Base-by-base conservation (phyloP, 2,329 filamentous ascomycete species). In the Fusarium avenaceum region DNA sequence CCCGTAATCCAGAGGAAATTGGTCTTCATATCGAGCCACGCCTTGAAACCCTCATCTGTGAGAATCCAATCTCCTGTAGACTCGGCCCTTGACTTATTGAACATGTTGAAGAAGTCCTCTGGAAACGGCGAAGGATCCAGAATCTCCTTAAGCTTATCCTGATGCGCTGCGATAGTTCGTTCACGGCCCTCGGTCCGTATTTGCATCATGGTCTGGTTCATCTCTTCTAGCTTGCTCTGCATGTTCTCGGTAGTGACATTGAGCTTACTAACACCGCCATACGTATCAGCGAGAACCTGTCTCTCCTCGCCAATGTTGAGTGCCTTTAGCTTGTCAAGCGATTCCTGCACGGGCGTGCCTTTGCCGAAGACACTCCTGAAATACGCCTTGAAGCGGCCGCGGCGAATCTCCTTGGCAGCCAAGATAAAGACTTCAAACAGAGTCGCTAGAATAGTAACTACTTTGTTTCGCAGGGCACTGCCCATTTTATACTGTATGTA, bases 21-120 rank as follows among this genome's bases (percentile, higher is more conserved):
- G 3, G 74, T 78, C 5, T 81, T 75, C 9, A 74, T 75, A 4
- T 72, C 59, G 0, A 82, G 33, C 82, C 83, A 85, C 0, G 74
- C 66, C 10, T 76, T 73, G 20, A 84, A 74, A 0, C 77, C 71
- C 1, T 76, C 72, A 57, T 85, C 82, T 2, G 75, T 55, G 4
- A 80, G 72, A 10, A 85, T 73, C 83, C 83, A 85, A 39, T 84
- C 79, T 24, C 83, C 83, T 0, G 83, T 85, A 0, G 78, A 79
- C 2, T 75, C 72, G 0, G 83, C 77, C 6, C 79, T 75, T 2
- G 76, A 77, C 55, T 79, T 80, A 22, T 76, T 78, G 44, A 84
- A 82, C 22, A 77, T 75, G 6, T 76, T 75, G 58, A 78, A 83
- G 24, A 76, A 78, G 56, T 85, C 83, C 19, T 81, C 76, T 0